These are phyloP conservation scores for Claviceps quebecensis DNA, from an alignment of 2,329 filamentous ascomycete genomes.

Conservation along the genomic window DNA sequence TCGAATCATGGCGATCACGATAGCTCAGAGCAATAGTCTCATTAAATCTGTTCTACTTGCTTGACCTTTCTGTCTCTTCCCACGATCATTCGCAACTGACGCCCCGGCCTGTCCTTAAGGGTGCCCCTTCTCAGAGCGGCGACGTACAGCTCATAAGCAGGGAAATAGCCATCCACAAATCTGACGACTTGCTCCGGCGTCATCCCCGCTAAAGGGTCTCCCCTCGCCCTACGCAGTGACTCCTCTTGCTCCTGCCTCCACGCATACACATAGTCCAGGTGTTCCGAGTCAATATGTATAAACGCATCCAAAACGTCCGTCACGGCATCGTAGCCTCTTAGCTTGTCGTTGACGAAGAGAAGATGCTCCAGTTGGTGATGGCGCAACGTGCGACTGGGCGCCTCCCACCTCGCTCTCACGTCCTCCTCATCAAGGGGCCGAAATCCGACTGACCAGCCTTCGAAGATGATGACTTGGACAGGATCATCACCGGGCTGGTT, in stretches of 20 bases:
- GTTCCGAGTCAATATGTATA: conserved; percentile 52
- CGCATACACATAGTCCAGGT: conserved; percentile 63
- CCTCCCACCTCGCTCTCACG: conserved; percentile 37
- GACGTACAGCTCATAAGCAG: conserved; percentile 57
- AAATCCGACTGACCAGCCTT: conserved; percentile 89
- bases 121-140: conserved; percentile 44
- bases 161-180: conserved; percentile 60
- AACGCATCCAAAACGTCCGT: conserved; percentile 39
- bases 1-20: neutral
- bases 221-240: conserved; percentile 49
- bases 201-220: conserved; percentile 52
- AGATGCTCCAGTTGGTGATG: conserved; percentile 35
- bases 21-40: neutral
- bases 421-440: conserved; percentile 41
- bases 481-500: conserved; percentile 34
- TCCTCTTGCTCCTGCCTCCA: conserved; percentile 77
- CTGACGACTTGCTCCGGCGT: conserved; percentile 61
- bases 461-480: conserved; percentile 60
- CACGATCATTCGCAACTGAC: conserved; percentile 49
- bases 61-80: conserved; percentile 42
- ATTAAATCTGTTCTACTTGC: neutral
- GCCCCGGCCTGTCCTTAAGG: conserved; percentile 32
- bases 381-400: conserved; percentile 33
- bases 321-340: conserved; percentile 33
- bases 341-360: conserved; percentile 33